Base-by-base conservation (phyloP, 345 rosid species). In the Dovyalis caffra region DNA sequence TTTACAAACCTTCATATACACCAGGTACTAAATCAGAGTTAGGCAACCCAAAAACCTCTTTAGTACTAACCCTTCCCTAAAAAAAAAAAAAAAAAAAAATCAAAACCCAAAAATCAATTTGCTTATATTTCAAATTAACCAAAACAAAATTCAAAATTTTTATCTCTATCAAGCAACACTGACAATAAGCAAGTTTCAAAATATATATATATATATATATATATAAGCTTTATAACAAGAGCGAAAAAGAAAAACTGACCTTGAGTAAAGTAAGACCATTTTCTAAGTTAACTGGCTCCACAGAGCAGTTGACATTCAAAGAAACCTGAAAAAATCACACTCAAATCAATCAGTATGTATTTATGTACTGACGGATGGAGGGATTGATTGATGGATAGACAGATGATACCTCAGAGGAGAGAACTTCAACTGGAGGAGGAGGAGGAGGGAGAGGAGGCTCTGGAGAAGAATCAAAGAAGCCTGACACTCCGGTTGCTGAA, bases 21-120 rank as follows among this genome's bases (percentile, higher is more conserved):
- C 99, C 99, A 32, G 97, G 97, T 66, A 95, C 94, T 72, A 95
- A 87, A 82, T 95, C 97, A 1, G 97, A 91, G 74, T 92, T 88
- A 53, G 97, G 92, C 78, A 95, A 82, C 45, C 95, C 91, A 16
- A 95, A 85, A 70, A 95, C 97, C 69, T 90, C 95, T 71, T 85
- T 91, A 47, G 97, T 90, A 73, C 90, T 91, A 81, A 88, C 94
- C 65, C 95, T 90, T 45, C 97, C 99, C 97, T 94, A 76, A 69
- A 66, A 74, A 4, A 68, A 76, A 33, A 71, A 68, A 76, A 33
- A 71, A 76, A 69, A 66, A 74, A 4, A 68, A 76, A 33, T 69
- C 16, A 57, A 83, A 37, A 56, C 5, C 51, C 62, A 34, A 2
- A 38, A 25, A 31, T 31, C 37, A 51, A 63, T 21, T 21, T 25